A percentile compares a stretch with the other conserved stretches of the same genome.
These are phyloP conservation scores for Neocucurbitaria cava DNA, from an alignment of 2,329 filamentous ascomycete species.

Conservation along the genomic window DNA sequence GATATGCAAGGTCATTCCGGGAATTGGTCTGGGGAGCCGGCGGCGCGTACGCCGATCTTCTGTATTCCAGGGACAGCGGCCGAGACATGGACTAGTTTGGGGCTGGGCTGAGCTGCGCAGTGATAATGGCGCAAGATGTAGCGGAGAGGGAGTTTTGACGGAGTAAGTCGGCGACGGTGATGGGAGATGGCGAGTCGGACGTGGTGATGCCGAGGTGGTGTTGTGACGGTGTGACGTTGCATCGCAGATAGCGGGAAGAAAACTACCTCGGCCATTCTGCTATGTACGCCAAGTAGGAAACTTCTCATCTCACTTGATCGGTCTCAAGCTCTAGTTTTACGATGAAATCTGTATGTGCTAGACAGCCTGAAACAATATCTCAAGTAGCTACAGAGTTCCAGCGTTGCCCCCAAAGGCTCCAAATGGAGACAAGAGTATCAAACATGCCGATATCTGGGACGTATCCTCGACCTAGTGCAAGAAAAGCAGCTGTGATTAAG, in stretches of 20 bases:
- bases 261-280: neutral
- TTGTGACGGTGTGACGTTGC: neutral
- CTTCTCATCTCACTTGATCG: neutral
- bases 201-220: neutral
- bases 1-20: conserved; percentile 6
- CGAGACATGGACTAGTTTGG: conserved; percentile 2
- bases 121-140: neutral
- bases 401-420: too few species aligned
- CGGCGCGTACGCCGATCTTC: conserved; percentile 4
- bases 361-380: too few species aligned
- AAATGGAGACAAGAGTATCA: too few species aligned
- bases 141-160: neutral
- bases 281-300: neutral
- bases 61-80: neutral
- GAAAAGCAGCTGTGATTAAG: too few species aligned
- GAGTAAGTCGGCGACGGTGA: neutral
- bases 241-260: neutral
- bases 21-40: conserved; percentile 9
- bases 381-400: too few species aligned
- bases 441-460: too few species aligned
- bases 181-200: neutral
- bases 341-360: too few species aligned
- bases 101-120: neutral
- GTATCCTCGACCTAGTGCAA: too few species aligned
- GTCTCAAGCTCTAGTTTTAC: too few species aligned